These are phyloP conservation scores for Hypoxylon subgilvum DNA, from an alignment of 495 filamentous ascomycete genomes.

Conservation along the genomic window DNA sequence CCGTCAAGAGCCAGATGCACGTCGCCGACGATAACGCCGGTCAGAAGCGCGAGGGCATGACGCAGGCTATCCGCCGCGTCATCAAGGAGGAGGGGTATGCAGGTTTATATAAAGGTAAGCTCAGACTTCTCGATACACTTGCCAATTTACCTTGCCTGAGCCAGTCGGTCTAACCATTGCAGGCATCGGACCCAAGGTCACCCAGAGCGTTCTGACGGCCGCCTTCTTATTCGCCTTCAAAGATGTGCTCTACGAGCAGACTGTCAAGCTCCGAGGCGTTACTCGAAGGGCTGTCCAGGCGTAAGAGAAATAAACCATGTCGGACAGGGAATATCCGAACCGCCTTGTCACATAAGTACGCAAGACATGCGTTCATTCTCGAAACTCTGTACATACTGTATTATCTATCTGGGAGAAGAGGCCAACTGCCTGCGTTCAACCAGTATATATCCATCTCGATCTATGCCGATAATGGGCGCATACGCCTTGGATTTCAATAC, in stretches of 20 bases:
- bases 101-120: conserved; percentile 89
- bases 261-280: conserved; percentile 52
- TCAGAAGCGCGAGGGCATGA: conserved; percentile 69
- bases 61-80: conserved; percentile 74
- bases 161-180: neutral
- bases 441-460: too few species aligned
- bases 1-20: conserved; percentile 95
- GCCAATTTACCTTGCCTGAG: neutral
- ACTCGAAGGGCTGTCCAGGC: conserved; percentile 50
- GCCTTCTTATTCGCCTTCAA: conserved; percentile 98
- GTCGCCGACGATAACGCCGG: conserved; percentile 68
- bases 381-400: conserved; percentile 11
- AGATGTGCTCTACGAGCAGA: conserved; percentile 72
- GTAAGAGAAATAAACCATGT: conserved; percentile 16
- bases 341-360: neutral
- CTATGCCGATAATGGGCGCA: too few species aligned
- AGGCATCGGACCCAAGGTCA: conserved; percentile 94
- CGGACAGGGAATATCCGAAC: neutral
- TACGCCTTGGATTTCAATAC: too few species aligned
- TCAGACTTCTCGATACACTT: neutral
- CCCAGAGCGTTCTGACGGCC: conserved; percentile 94
- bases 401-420: too few species aligned
- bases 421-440: too few species aligned
- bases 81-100: conserved; percentile 85
- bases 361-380: neutral